These are phyloP conservation scores for Lentinula sp. DNA, from an alignment of 768 basidiomycete genomes.

Conservation along the genomic window DNA sequence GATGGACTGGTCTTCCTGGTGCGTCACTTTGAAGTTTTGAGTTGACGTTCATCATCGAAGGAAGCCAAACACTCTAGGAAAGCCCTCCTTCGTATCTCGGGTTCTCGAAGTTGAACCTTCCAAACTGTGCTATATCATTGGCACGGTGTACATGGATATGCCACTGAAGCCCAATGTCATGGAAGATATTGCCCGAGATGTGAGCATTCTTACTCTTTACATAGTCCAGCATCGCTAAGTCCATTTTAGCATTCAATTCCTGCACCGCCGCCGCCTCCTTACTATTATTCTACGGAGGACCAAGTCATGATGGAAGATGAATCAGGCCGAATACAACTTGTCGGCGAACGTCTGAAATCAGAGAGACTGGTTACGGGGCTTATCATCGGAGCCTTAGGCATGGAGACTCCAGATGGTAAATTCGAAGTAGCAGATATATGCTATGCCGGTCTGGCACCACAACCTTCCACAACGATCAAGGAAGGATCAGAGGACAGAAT, in stretches of 20 bases:
- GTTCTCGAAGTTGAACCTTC: constrained; percentile 86
- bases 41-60: neutral
- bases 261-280: constrained; percentile 68
- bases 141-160: constrained; percentile 99
- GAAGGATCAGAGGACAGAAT: constrained; percentile 32
- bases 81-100: constrained; percentile 65
- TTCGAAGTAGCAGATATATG: constrained; percentile 93
- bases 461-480: constrained; percentile 27
- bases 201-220: constrained; percentile 32
- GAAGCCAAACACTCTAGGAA: constrained; percentile 32
- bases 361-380: constrained; percentile 83
- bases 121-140: constrained; percentile 83
- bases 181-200: constrained; percentile 90
- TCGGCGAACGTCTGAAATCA: constrained; percentile 62
- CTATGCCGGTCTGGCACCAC: constrained; percentile 76
- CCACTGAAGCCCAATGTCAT: constrained; percentile 97
- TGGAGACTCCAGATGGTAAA: constrained; percentile 84
- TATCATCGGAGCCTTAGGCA: constrained; percentile 83
- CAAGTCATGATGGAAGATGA: constrained; percentile 92
- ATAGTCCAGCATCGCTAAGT: constrained; percentile 4
- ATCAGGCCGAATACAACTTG: constrained; percentile 84
- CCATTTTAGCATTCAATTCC: constrained; percentile 75
- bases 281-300: constrained; percentile 76
- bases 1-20: constrained; percentile 39
- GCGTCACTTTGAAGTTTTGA: constrained; percentile 2